Evolutionary conservation across 176 grass and related monocot species (phyloP), one percentile per base, ranked within the genome.

Genomic region (Hordeum vulgare): DNA sequence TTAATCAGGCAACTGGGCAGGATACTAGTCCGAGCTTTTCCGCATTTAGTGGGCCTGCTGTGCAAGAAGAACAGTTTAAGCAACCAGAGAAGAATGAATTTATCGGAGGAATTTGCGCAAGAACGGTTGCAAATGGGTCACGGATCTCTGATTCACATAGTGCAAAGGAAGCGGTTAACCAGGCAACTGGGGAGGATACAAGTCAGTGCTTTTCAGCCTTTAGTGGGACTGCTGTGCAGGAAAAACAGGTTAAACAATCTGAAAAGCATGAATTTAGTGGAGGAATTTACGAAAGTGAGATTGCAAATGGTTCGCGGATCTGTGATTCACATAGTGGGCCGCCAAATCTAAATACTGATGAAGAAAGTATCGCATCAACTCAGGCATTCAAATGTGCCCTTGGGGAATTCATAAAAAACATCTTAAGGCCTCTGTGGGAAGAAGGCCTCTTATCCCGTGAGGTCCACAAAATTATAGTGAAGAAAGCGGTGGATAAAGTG

Each of bases 401-500:
- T 23, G 76, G 35, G 10, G 88, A 83, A 47, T 90, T 90, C 81
- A 56, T 90, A n/a, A 90, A 75, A 71, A 71, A 74, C 13, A 73
- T 79, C 49, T 4, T 90, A 24, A 90, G 83, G 49, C 84, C 88
- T 60, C 37, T 83, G 58, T 90, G 80, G 84, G 84, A 86, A 40
- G 39, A 83, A 2, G 88, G 84, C 29, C 37, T 86, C 11, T 78
- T 90, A 40, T 73, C 73, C 9, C 74, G 80, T 1, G 80, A 90
- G 14, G 75, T 86, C 3, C 80, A 79, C 75, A 90, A 83, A 40
- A n/a, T 86, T 34, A 39, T 86, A 29, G 84, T 60, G 65, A 90
- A 82, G 57, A 90, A 90, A 76, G 74, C 79, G 6, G 79, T 83
- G 37, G 74, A 83, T 13, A 90, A 90, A 51, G 88, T 90, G 17